Base-by-base conservation (phyloP, 345 rosid genomes). In the Gossypium bickii region DNA sequence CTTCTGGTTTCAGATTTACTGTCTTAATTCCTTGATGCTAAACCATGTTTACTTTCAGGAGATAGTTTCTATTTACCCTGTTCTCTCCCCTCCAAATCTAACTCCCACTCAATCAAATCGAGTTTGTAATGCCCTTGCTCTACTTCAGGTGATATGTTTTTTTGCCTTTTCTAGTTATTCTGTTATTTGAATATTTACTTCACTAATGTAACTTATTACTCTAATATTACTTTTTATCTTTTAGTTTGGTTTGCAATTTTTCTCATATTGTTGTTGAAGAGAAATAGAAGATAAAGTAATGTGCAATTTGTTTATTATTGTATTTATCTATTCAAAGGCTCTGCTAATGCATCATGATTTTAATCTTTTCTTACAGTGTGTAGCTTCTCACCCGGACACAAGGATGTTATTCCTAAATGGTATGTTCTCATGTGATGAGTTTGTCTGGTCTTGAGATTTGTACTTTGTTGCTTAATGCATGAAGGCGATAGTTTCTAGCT, bases 51-150 rank as follows among this genome's bases (percentile, higher is more conserved):
- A 24, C 48, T 74, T 77, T 74, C 92, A 96, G 99, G 99, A 96
- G 85, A 93, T 96, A 45, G 94, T 96, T 64, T 93, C 97, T 57
- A 92, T 96, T 84, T 96, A 93, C 79, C 94, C 97, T 81, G 94
- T 92, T 81, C 90, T 96, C 18, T 83, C 99, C 10, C 98, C 99
- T 25, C 99, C 98, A 16, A 90, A 85, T 81, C 82, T 96, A 69
- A 83, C 89, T 78, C 93, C 97, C 11, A 92, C 97, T 12, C 98
- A 93, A 76, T 96, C 99, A 48, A 93, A 92, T 81, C 89, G 99
- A 76, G 99, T 96, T 57, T 96, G 99, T 83, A 93, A 96, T 82
- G 97, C 97, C 60, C 93, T 96, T 48, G 99, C 99, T 44, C 97
- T 96, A 80, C 98, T 96, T 84, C 99, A 96, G 97, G 99, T 95